Evolutionary conservation across 163 green algal genomes (phyloP).

Genomic region (Prototheca wickerhamii): DNA sequence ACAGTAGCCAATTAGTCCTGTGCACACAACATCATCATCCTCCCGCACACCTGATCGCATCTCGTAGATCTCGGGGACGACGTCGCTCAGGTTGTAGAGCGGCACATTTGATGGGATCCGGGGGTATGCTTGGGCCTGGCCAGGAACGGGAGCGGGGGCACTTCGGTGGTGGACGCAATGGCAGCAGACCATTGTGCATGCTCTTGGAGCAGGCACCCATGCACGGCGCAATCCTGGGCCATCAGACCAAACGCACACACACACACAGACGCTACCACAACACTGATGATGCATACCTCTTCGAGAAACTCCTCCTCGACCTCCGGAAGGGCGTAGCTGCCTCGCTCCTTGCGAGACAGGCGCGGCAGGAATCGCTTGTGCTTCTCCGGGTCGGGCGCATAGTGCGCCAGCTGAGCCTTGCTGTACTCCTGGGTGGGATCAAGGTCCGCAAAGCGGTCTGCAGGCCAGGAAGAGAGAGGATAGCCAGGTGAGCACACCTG

Average conservation of each 20-base stretch:
- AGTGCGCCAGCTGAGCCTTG: constrained; percentile 12
- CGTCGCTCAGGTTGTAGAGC: constrained; percentile 34
- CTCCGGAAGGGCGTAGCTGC: constrained; percentile 21
- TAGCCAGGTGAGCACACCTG: no score
- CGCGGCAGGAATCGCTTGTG: constrained; percentile 21
- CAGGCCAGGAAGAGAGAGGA: no score
- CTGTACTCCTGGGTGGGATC: not conserved
- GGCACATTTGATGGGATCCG: constrained; percentile 18
- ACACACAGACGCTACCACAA: not conserved
- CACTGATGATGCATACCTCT: constrained; percentile 10
- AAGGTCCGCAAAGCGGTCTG: not conserved
- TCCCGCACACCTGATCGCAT: constrained; percentile 6
- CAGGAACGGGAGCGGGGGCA: not conserved
- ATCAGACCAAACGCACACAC: not conserved
- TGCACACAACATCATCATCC: not conserved
- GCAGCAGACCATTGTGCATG: no score
- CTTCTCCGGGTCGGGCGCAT: constrained; percentile 10
- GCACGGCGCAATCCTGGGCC: not conserved
- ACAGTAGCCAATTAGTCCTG: not conserved
- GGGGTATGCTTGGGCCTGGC: constrained; percentile 20
- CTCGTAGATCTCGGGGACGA: constrained; percentile 28
- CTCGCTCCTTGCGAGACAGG: constrained; percentile 26
- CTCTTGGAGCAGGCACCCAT: no score
- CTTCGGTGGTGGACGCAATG: not conserved
- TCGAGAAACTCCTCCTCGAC: constrained; percentile 18